phyloP scores from a whole-genome alignment of 306 rosid genomes.

The Cicer yamashitae region DNA sequence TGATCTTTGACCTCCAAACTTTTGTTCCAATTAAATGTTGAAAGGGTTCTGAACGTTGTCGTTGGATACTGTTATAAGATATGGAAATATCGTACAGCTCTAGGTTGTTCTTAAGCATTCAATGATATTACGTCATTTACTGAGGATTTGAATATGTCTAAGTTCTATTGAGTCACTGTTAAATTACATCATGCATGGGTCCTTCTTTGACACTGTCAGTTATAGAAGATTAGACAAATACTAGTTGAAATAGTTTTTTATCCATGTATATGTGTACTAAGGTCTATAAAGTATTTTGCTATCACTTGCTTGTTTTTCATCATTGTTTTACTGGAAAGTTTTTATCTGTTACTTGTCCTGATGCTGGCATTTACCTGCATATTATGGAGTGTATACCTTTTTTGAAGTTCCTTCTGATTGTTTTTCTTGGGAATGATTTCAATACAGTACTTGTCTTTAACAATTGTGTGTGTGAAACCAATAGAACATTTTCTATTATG shows the following conservation, averaged over 20 bases:
- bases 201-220: background rate
- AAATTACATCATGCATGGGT: background rate
- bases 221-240: slow-evolving; percentile 2
- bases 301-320: background rate
- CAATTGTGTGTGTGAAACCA: background rate
- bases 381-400: background rate
- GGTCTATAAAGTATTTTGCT: background rate
- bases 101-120: background rate
- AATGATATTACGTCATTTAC: background rate
- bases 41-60: too few relatives aligned
- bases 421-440: background rate
- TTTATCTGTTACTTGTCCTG: background rate
- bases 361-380: background rate
- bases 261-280: background rate
- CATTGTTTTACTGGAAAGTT: background rate
- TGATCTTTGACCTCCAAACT: too few relatives aligned
- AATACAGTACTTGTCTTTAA: background rate
- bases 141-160: background rate
- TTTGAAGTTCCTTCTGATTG: slow-evolving; percentile 13
- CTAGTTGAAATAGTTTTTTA: background rate
- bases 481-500: background rate
- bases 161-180: background rate
- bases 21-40: too few relatives aligned
- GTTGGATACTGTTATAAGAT: too few relatives aligned
- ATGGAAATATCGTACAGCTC: too few relatives aligned